Evolutionary conservation across 345 rosid species (phyloP).

Genomic region (Sisymbrium altissimum): DNA sequence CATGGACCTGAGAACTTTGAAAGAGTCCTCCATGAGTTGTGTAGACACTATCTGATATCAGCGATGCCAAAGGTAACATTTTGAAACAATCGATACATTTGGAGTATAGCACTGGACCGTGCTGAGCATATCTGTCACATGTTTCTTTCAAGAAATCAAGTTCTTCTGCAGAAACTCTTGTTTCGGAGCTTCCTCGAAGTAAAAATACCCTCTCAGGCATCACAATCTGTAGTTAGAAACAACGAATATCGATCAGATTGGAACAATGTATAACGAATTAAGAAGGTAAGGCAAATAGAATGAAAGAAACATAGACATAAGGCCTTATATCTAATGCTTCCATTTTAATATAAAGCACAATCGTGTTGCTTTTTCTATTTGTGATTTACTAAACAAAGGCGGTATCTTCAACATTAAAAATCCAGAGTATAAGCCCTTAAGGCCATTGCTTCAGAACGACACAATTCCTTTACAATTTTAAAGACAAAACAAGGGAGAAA

Average conservation of each 20-base stretch:
- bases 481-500: neutral
- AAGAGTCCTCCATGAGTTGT: slow-evolving; percentile 52
- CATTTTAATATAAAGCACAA: neutral
- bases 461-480: neutral
- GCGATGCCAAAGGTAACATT: slow-evolving; percentile 40
- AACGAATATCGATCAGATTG: neutral
- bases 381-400: neutral
- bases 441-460: neutral
- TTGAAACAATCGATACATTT: slow-evolving; percentile 38
- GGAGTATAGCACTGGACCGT: slow-evolving; percentile 32
- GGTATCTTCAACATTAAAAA: neutral
- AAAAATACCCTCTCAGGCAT: slow-evolving; percentile 40
- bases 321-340: neutral
- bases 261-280: neutral
- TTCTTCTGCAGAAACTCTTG: slow-evolving; percentile 35
- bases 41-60: slow-evolving; percentile 36
- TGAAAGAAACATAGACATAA: neutral
- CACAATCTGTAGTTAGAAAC: slow-evolving; percentile 34
- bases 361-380: neutral
- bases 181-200: slow-evolving; percentile 49
- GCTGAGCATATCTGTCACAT: slow-evolving; percentile 38
- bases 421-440: neutral
- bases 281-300: neutral
- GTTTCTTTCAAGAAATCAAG: slow-evolving; percentile 40
- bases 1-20: slow-evolving; percentile 26